A percentile compares a stretch with the other conserved stretches of the same genome.
Conservation (phyloP, 2,329 filamentous ascomycete species). For the Botrytis squamosa region DNA sequence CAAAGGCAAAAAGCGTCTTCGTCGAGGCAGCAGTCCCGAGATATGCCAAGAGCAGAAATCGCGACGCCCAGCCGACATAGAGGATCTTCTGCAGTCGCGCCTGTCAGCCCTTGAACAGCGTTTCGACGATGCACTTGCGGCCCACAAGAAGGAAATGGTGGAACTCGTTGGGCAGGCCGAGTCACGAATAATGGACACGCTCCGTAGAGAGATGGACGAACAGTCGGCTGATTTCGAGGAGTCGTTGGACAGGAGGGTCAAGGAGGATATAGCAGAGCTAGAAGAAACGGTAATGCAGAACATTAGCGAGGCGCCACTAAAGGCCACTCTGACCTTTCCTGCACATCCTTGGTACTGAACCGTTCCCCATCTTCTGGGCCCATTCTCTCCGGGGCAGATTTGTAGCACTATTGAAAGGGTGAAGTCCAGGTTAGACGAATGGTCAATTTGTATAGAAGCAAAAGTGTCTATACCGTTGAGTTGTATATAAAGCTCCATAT, state of each 20-base stretch:
- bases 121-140: not conserved
- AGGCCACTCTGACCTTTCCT: constrained; percentile 13
- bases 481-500: too few species aligned
- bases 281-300: constrained; percentile 9
- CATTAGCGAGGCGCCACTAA: constrained; percentile 13
- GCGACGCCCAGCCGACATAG: not conserved
- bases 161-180: constrained; percentile 4
- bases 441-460: not conserved
- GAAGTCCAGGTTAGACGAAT: not conserved
- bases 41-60: constrained; percentile 6
- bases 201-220: constrained; percentile 8
- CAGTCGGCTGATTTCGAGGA: constrained; percentile 7
- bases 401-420: not conserved
- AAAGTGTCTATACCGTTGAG: too few species aligned
- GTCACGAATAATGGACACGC: constrained; percentile 8
- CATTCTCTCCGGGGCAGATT: constrained; percentile 1
- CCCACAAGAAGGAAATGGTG: not conserved
- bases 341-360: constrained; percentile 11
- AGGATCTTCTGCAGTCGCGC: constrained; percentile 8
- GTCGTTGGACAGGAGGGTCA: constrained; percentile 6
- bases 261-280: constrained; percentile 10
- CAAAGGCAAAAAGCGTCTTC: constrained; percentile 15
- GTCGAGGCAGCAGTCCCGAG: constrained; percentile 1
- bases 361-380: not conserved
- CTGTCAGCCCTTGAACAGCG: constrained; percentile 6